These are phyloP conservation scores for Leccinum aurantiacum DNA, from an alignment of 768 basidiomycete genomes.

Conservation along the genomic window DNA sequence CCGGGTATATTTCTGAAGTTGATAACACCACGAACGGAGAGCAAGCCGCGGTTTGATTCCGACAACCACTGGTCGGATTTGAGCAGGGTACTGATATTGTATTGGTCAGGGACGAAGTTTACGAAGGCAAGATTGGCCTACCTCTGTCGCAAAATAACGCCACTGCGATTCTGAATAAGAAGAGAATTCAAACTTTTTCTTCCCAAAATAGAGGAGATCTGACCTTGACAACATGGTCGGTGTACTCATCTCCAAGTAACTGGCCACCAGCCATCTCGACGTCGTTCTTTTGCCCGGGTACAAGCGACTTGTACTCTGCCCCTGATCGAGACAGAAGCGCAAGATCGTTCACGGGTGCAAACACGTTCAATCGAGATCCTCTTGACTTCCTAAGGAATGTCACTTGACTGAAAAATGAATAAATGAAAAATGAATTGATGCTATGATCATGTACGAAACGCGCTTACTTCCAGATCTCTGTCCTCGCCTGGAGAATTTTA, in stretches of 20 bases:
- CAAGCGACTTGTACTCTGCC: constrained; percentile 52
- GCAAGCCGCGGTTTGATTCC: constrained; percentile 62
- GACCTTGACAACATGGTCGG: constrained; percentile 89
- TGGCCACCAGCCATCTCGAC: constrained; percentile 77
- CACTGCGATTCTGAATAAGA: constrained; percentile 75
- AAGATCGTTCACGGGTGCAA: constrained; percentile 87
- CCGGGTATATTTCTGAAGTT: constrained; percentile 87
- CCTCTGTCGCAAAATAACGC: constrained; percentile 92
- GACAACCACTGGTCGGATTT: constrained; percentile 93
- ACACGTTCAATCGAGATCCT: constrained; percentile 83
- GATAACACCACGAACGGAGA: constrained; percentile 86
- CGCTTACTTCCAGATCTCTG: constrained; percentile 91
- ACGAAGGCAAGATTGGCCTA: constrained; percentile 35
- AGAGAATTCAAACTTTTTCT: not conserved
- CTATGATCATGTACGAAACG: not conserved
- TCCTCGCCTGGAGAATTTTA: constrained; percentile 51
- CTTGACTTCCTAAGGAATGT: constrained; percentile 78
- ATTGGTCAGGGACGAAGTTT: constrained; percentile 2
- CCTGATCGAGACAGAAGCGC: constrained; percentile 75
- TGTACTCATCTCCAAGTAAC: constrained; percentile 93
- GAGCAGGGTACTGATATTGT: constrained; percentile 61
- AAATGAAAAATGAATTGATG: not conserved
- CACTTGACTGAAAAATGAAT: constrained; percentile 63
- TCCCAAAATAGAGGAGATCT: constrained; percentile 11
- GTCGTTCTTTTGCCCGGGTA: constrained; percentile 72